These are phyloP conservation scores for Phytophthora quininea DNA, from an alignment of 352 stramenopile species.

Conservation along the genomic window DNA sequence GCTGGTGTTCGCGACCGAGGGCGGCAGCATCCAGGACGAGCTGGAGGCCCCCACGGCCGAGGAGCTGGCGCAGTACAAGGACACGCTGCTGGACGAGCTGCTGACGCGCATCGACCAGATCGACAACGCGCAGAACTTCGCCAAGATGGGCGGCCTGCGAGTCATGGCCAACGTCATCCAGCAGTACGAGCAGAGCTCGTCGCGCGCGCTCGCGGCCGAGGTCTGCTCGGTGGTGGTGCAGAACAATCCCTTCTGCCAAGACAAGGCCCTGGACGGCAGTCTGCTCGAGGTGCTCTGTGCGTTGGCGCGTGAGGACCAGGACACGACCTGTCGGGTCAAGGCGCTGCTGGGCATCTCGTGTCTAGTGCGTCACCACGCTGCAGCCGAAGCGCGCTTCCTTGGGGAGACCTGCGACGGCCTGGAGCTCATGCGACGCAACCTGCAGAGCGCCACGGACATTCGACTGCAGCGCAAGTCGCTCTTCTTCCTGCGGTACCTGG, in stretches of 20 bases:
- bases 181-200: constrained; percentile 50
- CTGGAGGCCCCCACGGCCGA: constrained; percentile 50
- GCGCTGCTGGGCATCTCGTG: constrained; percentile 84
- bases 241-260: constrained; percentile 87
- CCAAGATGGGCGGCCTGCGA: constrained; percentile 79
- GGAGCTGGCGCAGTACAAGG: constrained; percentile 82
- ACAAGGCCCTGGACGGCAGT: constrained; percentile 63
- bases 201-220: constrained; percentile 73
- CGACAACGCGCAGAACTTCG: constrained; percentile 89
- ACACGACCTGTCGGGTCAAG: constrained; percentile 79
- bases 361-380: constrained; percentile 75
- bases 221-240: constrained; percentile 84
- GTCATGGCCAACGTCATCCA: constrained; percentile 70
- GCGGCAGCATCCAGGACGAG: constrained; percentile 44
- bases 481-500: constrained; percentile 85
- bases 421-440: constrained; percentile 55
- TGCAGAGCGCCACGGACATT: constrained; percentile 58
- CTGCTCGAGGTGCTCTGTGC: constrained; percentile 75
- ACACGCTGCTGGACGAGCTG: constrained; percentile 83
- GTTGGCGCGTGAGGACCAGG: constrained; percentile 56
- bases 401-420: constrained; percentile 63
- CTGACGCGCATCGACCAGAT: constrained; percentile 88
- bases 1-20: constrained; percentile 61
- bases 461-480: constrained; percentile 83
- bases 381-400: constrained; percentile 66